Evolutionary conservation across 495 filamentous ascomycete species (phyloP).

Genomic region (Podospora appendiculata): DNA sequence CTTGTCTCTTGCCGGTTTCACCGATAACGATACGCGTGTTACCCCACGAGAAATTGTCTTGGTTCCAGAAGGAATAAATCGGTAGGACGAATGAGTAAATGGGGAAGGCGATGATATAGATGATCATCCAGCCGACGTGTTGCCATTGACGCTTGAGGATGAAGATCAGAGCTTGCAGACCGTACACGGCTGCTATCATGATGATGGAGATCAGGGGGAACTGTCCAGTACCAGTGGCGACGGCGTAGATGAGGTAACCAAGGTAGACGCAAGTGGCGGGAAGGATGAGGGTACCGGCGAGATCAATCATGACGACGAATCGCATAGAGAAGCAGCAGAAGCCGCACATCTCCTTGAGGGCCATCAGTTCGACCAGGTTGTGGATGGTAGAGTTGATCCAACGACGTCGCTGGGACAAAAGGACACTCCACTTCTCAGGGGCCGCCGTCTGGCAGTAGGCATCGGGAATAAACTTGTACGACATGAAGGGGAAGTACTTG

Average conservation of each 20-base stretch:
- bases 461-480: conserved; percentile 90
- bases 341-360: conserved; percentile 84
- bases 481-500: conserved; percentile 92
- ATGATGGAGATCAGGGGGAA: conserved; percentile 82
- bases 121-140: conserved; percentile 98
- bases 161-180: conserved; percentile 92
- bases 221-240: conserved; percentile 62
- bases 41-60: conserved; percentile 98
- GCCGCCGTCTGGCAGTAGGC: conserved; percentile 90
- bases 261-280: conserved; percentile 88
- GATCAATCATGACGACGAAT: conserved; percentile 92
- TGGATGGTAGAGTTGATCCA: conserved; percentile 99
- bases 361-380: conserved; percentile 84
- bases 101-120: conserved; percentile 89
- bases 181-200: conserved; percentile 86
- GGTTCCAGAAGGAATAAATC: conserved; percentile 98
- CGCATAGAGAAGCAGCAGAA: conserved; percentile 99
- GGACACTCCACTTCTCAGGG: conserved; percentile 84
- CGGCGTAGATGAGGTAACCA: conserved; percentile 77
- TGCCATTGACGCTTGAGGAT: conserved; percentile 96
- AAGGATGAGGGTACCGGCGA: conserved; percentile 87
- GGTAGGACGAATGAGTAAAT: conserved; percentile 90
- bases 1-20: conserved; percentile 81
- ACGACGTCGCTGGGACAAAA: conserved; percentile 88
- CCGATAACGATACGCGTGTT: conserved; percentile 95